Base-by-base conservation (phyloP, 1,284 basidiomycete species). In the Abortiporus biennis region DNA sequence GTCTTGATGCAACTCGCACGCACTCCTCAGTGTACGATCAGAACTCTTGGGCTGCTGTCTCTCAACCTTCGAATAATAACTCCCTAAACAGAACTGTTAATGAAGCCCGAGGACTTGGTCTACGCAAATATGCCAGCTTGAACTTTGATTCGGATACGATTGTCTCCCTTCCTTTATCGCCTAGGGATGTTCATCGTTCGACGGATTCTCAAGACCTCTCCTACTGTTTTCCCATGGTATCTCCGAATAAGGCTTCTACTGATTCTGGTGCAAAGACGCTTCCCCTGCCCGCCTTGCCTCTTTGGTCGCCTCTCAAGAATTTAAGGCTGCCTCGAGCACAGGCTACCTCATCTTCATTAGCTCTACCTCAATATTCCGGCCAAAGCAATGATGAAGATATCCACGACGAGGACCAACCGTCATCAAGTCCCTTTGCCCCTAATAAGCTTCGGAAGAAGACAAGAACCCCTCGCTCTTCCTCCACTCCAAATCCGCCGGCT, bases 381-480 rank as follows among this genome's bases (percentile, higher is more conserved):
- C n/a, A n/a, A n/a, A n/a, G n/a, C n/a, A n/a, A n/a, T n/a, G n/a
- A n/a, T n/a, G n/a, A n/a, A n/a, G n/a, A n/a, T n/a, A n/a, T n/a
- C n/a, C n/a, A n/a, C n/a, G n/a, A n/a, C n/a, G n/a, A n/a, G n/a
- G n/a, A n/a, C n/a, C n/a, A n/a, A n/a, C 20, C 31, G 3, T 30
- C 21, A 16, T 43, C 38, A 13, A 21, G 19, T 21, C 40, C 45
- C 12, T 22, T 40, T 19, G 35, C 23, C 11, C 21, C 35, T 19
- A 67, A 62, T 44, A 74, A 64, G 52, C 53, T 75, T 17, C 62
- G 65, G 27, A 67, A 63, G 50, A 49, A 63, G 43, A 50, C 58
- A 47, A 59, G 59, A 22, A 45, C 45, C 2, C 42, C 42, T 30
- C 22, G 13, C 29, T 24, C 20, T 16, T 38, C 17, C 22, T 6